These are phyloP conservation scores for Populus deltoides DNA, from an alignment of 345 rosid genomes.

Conservation along the genomic window DNA sequence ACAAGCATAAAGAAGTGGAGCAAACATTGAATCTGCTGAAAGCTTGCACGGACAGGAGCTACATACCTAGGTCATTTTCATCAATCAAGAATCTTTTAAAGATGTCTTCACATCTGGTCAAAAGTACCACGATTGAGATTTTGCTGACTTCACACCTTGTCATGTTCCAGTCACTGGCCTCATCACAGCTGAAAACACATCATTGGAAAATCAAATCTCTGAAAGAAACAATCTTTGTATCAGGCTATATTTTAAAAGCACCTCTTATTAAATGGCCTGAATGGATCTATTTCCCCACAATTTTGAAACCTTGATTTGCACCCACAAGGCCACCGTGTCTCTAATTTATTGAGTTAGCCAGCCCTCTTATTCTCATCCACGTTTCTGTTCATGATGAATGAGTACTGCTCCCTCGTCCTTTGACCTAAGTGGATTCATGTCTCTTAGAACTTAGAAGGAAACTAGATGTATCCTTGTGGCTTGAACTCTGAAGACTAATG, in stretches of 20 bases:
- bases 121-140: slow-evolving; percentile 55
- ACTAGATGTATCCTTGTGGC: too few species aligned
- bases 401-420: too few species aligned
- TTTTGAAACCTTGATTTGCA: too few species aligned
- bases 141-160: slow-evolving; percentile 72
- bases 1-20: neutral
- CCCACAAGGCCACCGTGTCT: too few species aligned
- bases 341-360: too few species aligned
- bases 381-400: too few species aligned
- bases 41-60: slow-evolving; percentile 1
- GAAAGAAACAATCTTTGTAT: neutral
- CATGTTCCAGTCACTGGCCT: slow-evolving; percentile 51
- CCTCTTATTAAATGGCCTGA: too few species aligned
- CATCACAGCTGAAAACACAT: slow-evolving; percentile 48
- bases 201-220: neutral
- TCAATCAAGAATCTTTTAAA: slow-evolving; percentile 66
- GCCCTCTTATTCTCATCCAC: too few species aligned
- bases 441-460: too few species aligned
- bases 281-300: too few species aligned
- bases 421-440: too few species aligned
- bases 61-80: slow-evolving; percentile 65
- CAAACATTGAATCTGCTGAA: neutral
- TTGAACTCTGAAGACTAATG: too few species aligned
- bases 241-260: neutral
- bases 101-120: slow-evolving; percentile 72